Evolutionary conservation across 2,329 filamentous ascomycete genomes (phyloP).

Genomic region (Hirsutella minnesotensis): DNA sequence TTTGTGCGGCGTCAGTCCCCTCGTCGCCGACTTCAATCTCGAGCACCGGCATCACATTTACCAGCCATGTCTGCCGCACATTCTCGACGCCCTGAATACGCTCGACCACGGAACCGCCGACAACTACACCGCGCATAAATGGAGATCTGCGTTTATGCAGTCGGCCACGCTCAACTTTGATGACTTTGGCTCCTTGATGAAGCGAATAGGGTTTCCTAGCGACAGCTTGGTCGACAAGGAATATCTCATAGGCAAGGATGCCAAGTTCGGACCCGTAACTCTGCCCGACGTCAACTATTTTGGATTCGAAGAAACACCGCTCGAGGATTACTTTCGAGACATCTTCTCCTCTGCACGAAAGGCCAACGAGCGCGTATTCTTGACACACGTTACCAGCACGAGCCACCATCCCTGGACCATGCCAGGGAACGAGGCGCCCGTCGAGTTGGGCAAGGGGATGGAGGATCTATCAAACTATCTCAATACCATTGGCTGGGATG

Average conservation of each 20-base stretch:
- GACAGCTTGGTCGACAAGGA: constrained; percentile 14
- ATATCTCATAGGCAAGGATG: constrained; percentile 15
- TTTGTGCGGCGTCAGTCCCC: constrained; percentile 27
- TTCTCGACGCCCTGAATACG: constrained; percentile 21
- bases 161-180: constrained; percentile 20
- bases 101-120: constrained; percentile 2
- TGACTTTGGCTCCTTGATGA: constrained; percentile 18
- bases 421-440: constrained; percentile 15
- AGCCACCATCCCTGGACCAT: constrained; percentile 21
- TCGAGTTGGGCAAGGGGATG: constrained; percentile 13
- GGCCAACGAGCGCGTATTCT: constrained; percentile 18
- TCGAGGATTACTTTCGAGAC: constrained; percentile 21
- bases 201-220: constrained; percentile 15
- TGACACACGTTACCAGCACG: constrained; percentile 23
- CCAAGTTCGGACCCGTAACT: constrained; percentile 14
- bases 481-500: constrained; percentile 20
- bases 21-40: constrained; percentile 30
- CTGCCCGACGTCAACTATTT: constrained; percentile 18
- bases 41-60: constrained; percentile 31
- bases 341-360: constrained; percentile 17
- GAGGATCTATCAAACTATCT: constrained; percentile 21
- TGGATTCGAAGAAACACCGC: constrained; percentile 16
- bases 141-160: constrained; percentile 21
- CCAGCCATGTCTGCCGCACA: constrained; percentile 30
- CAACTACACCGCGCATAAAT: constrained; percentile 14